These are phyloP conservation scores for Castanea crenata DNA, from an alignment of 306 rosid species.

Conservation along the genomic window DNA sequence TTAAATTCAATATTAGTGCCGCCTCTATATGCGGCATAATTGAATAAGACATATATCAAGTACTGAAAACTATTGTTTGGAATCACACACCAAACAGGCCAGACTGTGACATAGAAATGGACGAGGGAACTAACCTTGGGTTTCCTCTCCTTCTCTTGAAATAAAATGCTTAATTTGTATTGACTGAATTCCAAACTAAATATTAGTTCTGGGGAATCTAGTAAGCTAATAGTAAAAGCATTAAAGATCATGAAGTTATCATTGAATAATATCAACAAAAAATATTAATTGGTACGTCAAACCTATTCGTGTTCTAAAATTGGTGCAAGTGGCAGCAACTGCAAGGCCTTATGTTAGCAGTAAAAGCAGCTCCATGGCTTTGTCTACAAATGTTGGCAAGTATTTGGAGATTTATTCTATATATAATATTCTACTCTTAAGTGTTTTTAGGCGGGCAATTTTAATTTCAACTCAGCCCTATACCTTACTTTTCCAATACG, in stretches of 20 bases:
- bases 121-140: not conserved
- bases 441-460: not conserved
- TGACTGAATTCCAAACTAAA: not conserved
- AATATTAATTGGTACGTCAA: too few species aligned
- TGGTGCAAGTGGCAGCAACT: not conserved
- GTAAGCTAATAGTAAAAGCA: not conserved
- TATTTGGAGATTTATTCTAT: not conserved
- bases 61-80: not conserved
- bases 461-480: not conserved
- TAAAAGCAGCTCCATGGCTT: not conserved
- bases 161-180: not conserved
- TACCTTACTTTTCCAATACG: not conserved
- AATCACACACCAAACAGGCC: too few species aligned
- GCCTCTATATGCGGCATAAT: not conserved
- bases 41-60: not conserved
- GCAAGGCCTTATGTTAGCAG: not conserved
- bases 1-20: too few species aligned
- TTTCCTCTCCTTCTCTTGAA: not conserved
- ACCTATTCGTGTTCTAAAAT: not conserved
- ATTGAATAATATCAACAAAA: not conserved
- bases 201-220: not conserved
- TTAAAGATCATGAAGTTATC: not conserved
- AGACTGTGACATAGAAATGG: not conserved
- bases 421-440: not conserved
- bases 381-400: not conserved